Base-by-base conservation (phyloP, 129 eudicot genomes). In the Pittosporum tobira region DNA sequence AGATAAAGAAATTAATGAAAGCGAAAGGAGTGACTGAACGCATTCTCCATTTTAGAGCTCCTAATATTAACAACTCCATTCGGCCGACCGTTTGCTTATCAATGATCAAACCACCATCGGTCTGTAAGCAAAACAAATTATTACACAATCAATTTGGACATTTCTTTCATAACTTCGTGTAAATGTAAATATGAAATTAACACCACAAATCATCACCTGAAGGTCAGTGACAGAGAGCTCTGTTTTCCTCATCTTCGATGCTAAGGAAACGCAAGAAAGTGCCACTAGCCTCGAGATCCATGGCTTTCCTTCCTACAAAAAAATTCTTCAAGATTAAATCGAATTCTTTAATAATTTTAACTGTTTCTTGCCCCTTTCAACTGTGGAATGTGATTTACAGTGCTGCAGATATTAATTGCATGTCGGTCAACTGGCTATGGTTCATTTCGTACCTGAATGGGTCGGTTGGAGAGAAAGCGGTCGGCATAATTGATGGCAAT, bases 31-130 rank as follows among this genome's bases (percentile, higher is more conserved):
- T 81, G 7, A 73, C 52, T 1, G 88, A 73, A 19, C 88, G 74
- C 83, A 73, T 73, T 51, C 88, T 66, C 88, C 88, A 81, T 59
- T 81, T 62, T 15, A 81, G 64, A 42, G 81, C 80, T 47, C 75
- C 84, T 25, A 77, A 77, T 2, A 81, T 73, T 51, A 81, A 12
- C 59, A 77, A 57, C 71, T 81, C 88, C 84, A 81, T 81, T 24
- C 81, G 48, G 24, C 72, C 48, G 3, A 81, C 56, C 5, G 82
- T 63, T 31, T 57, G 24, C 18, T 61, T 47, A 67, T 81, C 84
- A 50, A 81, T 62, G 26, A 65, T 62, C 3, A 57, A 56, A 20
- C 56, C 72, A 22, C 57, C 69, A 54, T 71, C 76, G 46, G 64
- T 9, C 78, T 73, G 75, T 13, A 50, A 5, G 11, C 58, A n/a